Evolutionary conservation across 2,329 filamentous ascomycete genomes (phyloP), one percentile per base, ranked within the genome.

Genomic region (Monilinia polystroma): DNA sequence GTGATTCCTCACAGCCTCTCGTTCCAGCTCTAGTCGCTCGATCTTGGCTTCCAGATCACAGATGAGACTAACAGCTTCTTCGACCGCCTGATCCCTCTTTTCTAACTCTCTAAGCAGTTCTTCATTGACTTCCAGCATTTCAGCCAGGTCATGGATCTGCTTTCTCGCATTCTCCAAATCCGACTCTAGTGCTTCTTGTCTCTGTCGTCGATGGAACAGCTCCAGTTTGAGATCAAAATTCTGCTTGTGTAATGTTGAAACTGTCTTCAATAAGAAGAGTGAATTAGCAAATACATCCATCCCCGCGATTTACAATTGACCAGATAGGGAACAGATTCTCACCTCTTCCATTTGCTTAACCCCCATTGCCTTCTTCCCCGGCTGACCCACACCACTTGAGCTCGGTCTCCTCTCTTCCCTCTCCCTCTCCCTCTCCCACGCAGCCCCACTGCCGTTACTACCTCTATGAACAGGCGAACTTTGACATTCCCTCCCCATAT

Each of bases 161-260:
- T 76, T 77, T 68, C 84, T 82, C 64, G 87, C 82, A 10, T 77
- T 76, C 69, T 87, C 84, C 23, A 90, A 72, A 52, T 82, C 80
- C 45, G 83, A 80, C 73, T 91, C 87, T 45, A 91, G 73, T 29
- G 79, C 79, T 11, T 81, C 81, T 73, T 90, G 87, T 64, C 84
- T 82, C 76, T 92, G 85, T 38, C 89, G 82, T 8, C 88, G 83
- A 73, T 92, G 88, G 71, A 84, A 90, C 0, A 92, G 77, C 74
- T 92, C 89, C 43, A 92, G 80, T 76, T 92, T 92, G 53, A 92
- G 81, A 71, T 91, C 89, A 71, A 92, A 92, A 73, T 92, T 92
- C 77, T 91, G 86, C 75, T 92, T 92, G 76, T 89, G 87, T 29
- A 92, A 78, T 1, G 81, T 87, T 5, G 89, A 90, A 63, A 91